A percentile compares a stretch with the other conserved stretches of the same genome.
These are phyloP conservation scores for Cercospora nicotianae DNA, from an alignment of 2,329 filamentous ascomycete genomes.

Conservation along the genomic window DNA sequence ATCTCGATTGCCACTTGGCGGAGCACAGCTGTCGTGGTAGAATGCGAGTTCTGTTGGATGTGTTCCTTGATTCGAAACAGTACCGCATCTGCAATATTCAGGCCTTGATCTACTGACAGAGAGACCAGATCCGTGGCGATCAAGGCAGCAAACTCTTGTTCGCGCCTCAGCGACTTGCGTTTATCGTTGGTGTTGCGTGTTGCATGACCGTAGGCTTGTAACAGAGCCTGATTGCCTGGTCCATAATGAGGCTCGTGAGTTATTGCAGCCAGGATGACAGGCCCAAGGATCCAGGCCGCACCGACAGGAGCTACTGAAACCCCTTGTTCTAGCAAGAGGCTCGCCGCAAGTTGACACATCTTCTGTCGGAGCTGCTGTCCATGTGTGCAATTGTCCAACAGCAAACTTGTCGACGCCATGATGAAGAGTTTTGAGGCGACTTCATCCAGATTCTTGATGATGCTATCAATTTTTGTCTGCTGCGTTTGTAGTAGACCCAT, in stretches of 20 bases:
- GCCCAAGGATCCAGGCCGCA: no score
- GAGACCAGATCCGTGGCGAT: neutral
- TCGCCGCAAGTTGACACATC: neutral
- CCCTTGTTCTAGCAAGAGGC: neutral
- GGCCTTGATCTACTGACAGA: neutral
- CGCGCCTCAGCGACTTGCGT: neutral
- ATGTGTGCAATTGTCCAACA: neutral
- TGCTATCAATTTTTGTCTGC: neutral
- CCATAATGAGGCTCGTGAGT: neutral
- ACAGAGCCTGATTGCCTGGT: neutral
- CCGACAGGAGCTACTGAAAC: neutral
- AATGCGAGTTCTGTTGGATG: neutral
- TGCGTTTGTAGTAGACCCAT: no score
- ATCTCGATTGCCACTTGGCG: neutral
- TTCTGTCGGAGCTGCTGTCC: neutral
- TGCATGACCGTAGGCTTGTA: neutral
- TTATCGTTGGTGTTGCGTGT: neutral
- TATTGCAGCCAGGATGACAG: neutral
- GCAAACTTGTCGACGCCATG: neutral
- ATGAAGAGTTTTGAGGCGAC: slow-evolving; percentile 3
- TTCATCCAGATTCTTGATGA: neutral
- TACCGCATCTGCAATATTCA: neutral
- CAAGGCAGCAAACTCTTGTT: neutral
- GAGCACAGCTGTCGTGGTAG: neutral
- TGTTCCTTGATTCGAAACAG: neutral